Conservation (phyloP, 1,284 basidiomycete genomes). For the Papiliotrema flavescens region DNA sequence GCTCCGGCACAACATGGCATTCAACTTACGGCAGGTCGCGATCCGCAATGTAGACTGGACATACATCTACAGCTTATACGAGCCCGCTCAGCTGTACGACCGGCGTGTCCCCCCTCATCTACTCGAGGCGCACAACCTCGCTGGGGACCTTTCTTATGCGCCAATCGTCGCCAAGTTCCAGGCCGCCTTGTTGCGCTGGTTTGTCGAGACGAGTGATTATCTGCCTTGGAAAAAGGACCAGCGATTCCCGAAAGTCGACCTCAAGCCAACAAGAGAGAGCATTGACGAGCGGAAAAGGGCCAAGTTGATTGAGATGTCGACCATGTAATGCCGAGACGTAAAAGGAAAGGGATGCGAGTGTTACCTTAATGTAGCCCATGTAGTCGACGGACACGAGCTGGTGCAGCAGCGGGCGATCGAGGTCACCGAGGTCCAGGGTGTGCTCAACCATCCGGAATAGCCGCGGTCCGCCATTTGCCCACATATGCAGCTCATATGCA, state of each 20-base stretch:
- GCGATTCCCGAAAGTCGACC: constrained; percentile 1
- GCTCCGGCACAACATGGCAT: not conserved
- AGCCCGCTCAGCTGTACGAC: constrained; percentile 6
- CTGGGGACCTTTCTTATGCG: constrained; percentile 1
- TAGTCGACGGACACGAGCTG: too few relatives aligned
- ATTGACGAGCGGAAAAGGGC: too few relatives aligned
- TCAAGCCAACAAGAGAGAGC: constrained; percentile 2
- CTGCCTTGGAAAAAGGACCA: constrained; percentile 6
- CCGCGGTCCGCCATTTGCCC: too few relatives aligned
- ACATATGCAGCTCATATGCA: too few relatives aligned
- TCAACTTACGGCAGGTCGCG: not conserved
- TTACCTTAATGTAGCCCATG: too few relatives aligned
- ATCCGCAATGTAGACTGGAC: constrained; percentile 8
- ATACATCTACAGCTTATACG: constrained; percentile 11
- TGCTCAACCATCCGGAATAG: too few relatives aligned
- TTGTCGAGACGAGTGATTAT: constrained; percentile 10
- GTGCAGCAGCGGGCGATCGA: too few relatives aligned
- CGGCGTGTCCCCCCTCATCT: not conserved
- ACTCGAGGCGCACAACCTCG: constrained; percentile 9
- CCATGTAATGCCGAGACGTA: too few relatives aligned
- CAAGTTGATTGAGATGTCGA: too few relatives aligned
- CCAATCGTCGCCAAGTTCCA: constrained; percentile 1
- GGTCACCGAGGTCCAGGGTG: too few relatives aligned
- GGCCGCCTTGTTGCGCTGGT: constrained; percentile 4
- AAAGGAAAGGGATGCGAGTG: too few relatives aligned